Evolutionary conservation across 805 yeast genomes (phyloP).

Genomic region (Saturnispora gosingensis): DNA sequence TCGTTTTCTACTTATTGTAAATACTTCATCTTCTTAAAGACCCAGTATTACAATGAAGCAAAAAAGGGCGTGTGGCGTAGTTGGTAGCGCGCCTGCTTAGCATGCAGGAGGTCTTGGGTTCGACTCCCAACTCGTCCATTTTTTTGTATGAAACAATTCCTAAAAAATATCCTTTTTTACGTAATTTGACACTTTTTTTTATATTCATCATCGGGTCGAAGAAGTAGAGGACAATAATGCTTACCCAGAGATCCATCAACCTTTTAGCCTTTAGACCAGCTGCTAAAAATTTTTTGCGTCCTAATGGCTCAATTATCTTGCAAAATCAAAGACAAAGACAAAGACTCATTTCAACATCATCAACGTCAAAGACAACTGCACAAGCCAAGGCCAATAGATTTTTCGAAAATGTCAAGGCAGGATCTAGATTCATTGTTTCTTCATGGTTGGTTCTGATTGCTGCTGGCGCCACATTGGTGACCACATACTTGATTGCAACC

Average conservation of each 20-base stretch:
- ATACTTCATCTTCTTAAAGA: no score
- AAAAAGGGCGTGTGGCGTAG: constrained; percentile 68
- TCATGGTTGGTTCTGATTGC: constrained; percentile 60
- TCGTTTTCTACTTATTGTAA: no score
- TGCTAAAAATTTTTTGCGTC: neutral
- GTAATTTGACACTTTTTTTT: neutral
- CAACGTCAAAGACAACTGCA: constrained; percentile 6
- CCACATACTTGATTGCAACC: constrained; percentile 65
- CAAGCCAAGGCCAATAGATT: constrained; percentile 25
- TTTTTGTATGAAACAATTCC: neutral
- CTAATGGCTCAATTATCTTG: neutral
- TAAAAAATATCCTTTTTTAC: neutral
- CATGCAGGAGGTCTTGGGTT: constrained; percentile 62
- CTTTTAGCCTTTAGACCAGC: neutral
- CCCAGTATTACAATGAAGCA: no score
- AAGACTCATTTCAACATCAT: neutral
- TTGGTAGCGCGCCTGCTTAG: constrained; percentile 79
- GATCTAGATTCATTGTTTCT: constrained; percentile 53
- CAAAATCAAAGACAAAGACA: neutral
- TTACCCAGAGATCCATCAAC: neutral
- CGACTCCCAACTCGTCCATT: constrained; percentile 37
- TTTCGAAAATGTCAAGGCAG: constrained; percentile 41
- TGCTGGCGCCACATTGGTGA: constrained; percentile 53
- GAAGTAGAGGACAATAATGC: neutral
- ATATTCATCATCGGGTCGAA: neutral